These are phyloP conservation scores for Coprinellus micaceus DNA, from an alignment of 768 basidiomycete genomes.

Conservation along the genomic window DNA sequence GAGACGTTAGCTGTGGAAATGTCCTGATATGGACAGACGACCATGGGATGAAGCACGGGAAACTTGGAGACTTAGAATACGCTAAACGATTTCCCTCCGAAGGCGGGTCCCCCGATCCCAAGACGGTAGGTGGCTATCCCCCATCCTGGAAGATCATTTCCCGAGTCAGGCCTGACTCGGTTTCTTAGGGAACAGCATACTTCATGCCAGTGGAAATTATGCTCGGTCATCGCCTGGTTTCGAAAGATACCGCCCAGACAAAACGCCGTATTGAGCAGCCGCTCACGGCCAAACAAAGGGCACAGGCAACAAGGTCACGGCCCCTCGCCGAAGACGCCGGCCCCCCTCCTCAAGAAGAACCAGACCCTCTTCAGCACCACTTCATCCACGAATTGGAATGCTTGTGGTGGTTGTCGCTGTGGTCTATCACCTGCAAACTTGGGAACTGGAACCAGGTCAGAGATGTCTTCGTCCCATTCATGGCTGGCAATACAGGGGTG, in stretches of 20 bases:
- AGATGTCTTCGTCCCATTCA: not conserved
- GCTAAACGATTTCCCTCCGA: not conserved
- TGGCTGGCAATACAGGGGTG: too few relatives aligned
- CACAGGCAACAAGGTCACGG: not conserved
- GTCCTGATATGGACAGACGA: not conserved
- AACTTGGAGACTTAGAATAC: constrained; percentile 10
- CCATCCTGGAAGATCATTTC: not conserved
- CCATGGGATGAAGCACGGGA: not conserved
- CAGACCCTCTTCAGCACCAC: not conserved
- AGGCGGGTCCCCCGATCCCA: not conserved
- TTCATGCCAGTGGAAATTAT: constrained; percentile 5
- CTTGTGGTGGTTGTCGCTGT: not conserved
- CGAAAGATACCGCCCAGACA: too few relatives aligned
- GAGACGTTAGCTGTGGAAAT: constrained; percentile 8
- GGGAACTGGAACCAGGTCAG: not conserved
- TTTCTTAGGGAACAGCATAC: not conserved
- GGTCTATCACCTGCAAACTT: not conserved
- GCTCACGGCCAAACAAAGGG: not conserved
- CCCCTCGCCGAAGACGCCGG: too few relatives aligned
- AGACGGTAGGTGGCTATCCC: not conserved
- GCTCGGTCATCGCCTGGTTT: not conserved
- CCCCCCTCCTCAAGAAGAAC: not conserved
- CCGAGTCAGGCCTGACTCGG: not conserved
- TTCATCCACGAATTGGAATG: constrained; percentile 1
- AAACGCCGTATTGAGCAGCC: too few relatives aligned